Percentiles rank a stretch among this genome's conserved stretches.
These are phyloP conservation scores for Cylindrotheca closterium DNA, from an alignment of 108 stramenopile genomes.

Conservation along the genomic window DNA sequence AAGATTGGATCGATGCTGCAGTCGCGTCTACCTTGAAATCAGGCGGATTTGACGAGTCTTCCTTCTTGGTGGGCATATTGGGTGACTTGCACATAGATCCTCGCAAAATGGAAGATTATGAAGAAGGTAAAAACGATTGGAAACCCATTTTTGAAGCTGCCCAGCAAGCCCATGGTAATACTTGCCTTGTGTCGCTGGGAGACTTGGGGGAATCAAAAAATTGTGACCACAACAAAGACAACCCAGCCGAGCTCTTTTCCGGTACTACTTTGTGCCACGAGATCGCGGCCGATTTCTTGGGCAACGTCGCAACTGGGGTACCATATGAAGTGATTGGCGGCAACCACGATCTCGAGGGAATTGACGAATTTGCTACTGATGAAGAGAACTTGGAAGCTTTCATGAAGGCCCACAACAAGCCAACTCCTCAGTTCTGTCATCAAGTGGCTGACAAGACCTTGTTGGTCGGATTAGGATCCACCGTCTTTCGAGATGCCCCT, in stretches of 20 bases:
- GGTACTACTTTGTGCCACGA: constrained; percentile 38
- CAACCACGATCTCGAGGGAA: constrained; percentile 87
- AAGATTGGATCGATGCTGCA: constrained; percentile 8
- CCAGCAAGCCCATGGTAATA: constrained; percentile 49
- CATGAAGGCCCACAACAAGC: constrained; percentile 58
- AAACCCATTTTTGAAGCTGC: constrained; percentile 57
- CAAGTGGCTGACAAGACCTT: constrained; percentile 88
- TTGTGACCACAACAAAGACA: constrained; percentile 11
- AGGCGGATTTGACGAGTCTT: constrained; percentile 3
- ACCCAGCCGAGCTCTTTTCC: constrained; percentile 29
- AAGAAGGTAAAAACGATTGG: constrained; percentile 41
- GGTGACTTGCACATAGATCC: constrained; percentile 88
- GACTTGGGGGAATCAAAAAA: constrained; percentile 42
- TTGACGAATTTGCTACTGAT: constrained; percentile 93
- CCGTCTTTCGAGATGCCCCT: constrained; percentile 83
- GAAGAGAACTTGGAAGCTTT: constrained; percentile 77
- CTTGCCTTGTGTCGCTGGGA: constrained; percentile 41
- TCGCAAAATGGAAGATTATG: constrained; percentile 76
- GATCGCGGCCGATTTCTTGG: constrained; percentile 34
- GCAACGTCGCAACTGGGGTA: constrained; percentile 17
- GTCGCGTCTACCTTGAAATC: constrained; percentile 1
- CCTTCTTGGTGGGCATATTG: constrained; percentile 49
- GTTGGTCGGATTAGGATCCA: constrained; percentile 82
- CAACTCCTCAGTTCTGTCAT: constrained; percentile 77
- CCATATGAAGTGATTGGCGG: constrained; percentile 44